These are phyloP conservation scores for Lophium mytilinum DNA, from an alignment of 495 filamentous ascomycete genomes.

Conservation along the genomic window DNA sequence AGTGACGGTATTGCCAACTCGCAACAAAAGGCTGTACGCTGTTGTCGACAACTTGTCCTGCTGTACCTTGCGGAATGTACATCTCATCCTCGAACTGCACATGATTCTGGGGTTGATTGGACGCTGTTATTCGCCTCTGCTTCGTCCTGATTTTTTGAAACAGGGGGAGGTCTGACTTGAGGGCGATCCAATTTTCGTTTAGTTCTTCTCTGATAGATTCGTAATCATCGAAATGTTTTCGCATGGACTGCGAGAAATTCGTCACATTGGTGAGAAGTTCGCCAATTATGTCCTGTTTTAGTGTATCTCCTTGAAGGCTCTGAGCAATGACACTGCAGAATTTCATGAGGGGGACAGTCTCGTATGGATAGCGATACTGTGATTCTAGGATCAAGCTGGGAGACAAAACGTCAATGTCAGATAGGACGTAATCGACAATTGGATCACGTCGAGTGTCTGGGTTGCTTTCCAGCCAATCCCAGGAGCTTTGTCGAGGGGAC, in stretches of 20 bases:
- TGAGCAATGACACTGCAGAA: slow-evolving; percentile 49
- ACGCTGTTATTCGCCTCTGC: background rate
- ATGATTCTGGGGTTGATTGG: too few relatives aligned
- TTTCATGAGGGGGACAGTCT: slow-evolving; percentile 70
- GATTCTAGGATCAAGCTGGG: slow-evolving; percentile 52
- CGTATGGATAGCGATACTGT: slow-evolving; percentile 73
- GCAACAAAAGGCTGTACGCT: slow-evolving; percentile 57
- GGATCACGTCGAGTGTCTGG: slow-evolving; percentile 7
- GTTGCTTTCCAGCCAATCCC: slow-evolving; percentile 8
- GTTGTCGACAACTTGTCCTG: slow-evolving; percentile 29
- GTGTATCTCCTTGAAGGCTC: too few relatives aligned
- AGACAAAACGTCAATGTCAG: slow-evolving; percentile 48
- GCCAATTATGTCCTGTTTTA: too few relatives aligned
- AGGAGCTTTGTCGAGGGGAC: slow-evolving; percentile 2
- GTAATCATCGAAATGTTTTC: slow-evolving; percentile 58
- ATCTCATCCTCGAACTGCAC: slow-evolving; percentile 1
- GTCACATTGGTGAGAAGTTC: too few relatives aligned
- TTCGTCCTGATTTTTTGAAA: slow-evolving; percentile 28
- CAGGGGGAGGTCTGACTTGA: slow-evolving; percentile 46
- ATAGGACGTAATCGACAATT: slow-evolving; percentile 26
- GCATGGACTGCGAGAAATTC: slow-evolving; percentile 61
- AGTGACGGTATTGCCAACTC: slow-evolving; percentile 64
- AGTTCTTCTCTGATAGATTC: slow-evolving; percentile 74
- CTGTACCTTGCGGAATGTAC: slow-evolving; percentile 12
- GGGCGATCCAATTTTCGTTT: slow-evolving; percentile 58